These are phyloP conservation scores for Astragalus glycyphyllos DNA, from an alignment of 306 rosid species.

Conservation along the genomic window DNA sequence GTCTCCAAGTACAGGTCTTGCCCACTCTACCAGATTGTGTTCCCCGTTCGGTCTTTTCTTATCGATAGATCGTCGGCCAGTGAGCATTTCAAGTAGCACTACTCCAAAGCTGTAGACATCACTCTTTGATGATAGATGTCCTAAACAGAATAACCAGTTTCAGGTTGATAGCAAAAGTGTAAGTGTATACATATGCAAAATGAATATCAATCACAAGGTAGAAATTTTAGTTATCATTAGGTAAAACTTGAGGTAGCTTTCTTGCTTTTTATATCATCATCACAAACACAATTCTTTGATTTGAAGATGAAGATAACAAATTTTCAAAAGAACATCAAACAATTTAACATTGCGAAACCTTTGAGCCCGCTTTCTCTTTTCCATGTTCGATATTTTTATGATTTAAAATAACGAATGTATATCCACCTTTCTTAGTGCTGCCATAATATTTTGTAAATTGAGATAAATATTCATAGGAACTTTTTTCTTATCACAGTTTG, in stretches of 20 bases:
- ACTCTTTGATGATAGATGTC: constrained; percentile 91
- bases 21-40: constrained; percentile 95
- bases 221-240: not conserved
- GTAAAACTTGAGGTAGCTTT: constrained; percentile 25
- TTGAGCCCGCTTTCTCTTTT: not conserved
- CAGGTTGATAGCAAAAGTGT: constrained; percentile 22
- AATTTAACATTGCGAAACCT: constrained; percentile 10
- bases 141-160: constrained; percentile 49
- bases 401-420: not conserved
- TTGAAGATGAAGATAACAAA: constrained; percentile 22
- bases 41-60: constrained; percentile 94
- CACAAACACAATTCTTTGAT: too few species aligned
- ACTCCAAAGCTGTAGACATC: constrained; percentile 98
- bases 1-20: constrained; percentile 79
- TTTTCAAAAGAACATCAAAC: constrained; percentile 1
- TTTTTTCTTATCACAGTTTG: not conserved
- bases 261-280: too few species aligned
- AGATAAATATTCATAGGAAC: not conserved
- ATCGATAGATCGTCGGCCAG: constrained; percentile 90
- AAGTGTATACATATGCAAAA: not conserved
- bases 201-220: constrained; percentile 11
- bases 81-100: constrained; percentile 89
- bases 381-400: not conserved
- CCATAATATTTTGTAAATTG: not conserved
- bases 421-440: not conserved